phyloP scores from a whole-genome alignment of 1,284 basidiomycete genomes.

The Cystobasidium pallidum region DNA sequence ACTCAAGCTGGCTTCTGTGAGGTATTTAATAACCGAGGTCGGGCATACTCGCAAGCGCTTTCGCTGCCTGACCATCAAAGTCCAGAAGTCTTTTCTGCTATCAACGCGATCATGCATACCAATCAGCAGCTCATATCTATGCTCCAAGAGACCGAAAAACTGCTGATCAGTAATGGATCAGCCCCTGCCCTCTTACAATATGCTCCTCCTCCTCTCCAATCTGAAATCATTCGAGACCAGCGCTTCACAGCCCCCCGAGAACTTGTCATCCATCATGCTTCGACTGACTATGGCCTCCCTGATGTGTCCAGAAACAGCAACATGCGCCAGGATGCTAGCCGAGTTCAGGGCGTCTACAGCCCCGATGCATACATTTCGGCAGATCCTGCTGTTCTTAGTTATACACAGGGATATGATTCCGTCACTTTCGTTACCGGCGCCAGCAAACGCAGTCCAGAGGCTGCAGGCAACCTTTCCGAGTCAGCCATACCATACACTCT shows the following conservation, averaged over 20 bases:
- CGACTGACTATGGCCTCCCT: neutral
- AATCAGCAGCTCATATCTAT: constrained; percentile 28
- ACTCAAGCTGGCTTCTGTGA: neutral
- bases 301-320: neutral
- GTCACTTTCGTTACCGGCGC: constrained; percentile 11
- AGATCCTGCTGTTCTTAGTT: constrained; percentile 24
- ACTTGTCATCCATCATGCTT: neutral
- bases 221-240: neutral
- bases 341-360: neutral
- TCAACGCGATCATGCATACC: constrained; percentile 30
- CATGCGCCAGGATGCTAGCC: neutral
- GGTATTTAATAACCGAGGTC: neutral
- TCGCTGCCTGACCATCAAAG: neutral
- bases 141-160: constrained; percentile 21
- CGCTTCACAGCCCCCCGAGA: neutral
- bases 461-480: neutral
- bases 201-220: neutral
- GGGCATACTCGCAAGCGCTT: neutral
- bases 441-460: neutral
- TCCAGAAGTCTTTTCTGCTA: constrained; percentile 4
- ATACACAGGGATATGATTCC: neutral
- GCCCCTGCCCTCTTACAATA: neutral
- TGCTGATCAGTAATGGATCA: neutral
- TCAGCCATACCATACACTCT: too few species aligned
- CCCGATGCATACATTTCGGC: constrained; percentile 1